A percentile compares a stretch with the other conserved stretches of the same genome.
phyloP scores from a whole-genome alignment of 2,329 filamentous ascomycete species.

The Colletotrichum shisoi region DNA sequence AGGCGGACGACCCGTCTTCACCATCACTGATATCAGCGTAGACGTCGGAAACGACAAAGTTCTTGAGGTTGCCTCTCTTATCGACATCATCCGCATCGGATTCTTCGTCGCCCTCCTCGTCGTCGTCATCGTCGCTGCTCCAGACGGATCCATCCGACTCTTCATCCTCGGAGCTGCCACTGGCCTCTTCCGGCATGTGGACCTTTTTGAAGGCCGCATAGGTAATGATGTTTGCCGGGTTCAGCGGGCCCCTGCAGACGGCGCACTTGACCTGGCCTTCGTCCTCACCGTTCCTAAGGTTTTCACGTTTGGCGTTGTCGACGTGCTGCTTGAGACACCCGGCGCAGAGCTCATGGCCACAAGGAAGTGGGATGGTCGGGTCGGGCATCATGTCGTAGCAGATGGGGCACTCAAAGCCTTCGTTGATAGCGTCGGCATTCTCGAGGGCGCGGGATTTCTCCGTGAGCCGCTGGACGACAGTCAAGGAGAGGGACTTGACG shows the following conservation, averaged over 20 bases:
- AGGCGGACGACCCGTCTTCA: constrained; percentile 44
- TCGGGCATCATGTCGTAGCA: constrained; percentile 80
- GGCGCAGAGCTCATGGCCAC: constrained; percentile 80
- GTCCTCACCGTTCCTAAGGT: constrained; percentile 68
- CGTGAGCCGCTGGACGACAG: constrained; percentile 72
- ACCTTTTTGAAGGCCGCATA: constrained; percentile 76
- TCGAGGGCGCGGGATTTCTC: constrained; percentile 40
- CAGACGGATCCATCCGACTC: constrained; percentile 49
- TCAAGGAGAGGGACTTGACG: constrained; percentile 65
- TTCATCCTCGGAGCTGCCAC: constrained; percentile 43
- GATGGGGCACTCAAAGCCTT: constrained; percentile 78
- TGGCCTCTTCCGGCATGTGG: constrained; percentile 65
- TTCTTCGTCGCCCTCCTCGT: constrained; percentile 46
- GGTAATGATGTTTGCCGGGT: constrained; percentile 75
- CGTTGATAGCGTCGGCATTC: constrained; percentile 48
- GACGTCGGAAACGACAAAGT: constrained; percentile 63
- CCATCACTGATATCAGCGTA: constrained; percentile 46
- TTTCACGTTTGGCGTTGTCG: constrained; percentile 64
- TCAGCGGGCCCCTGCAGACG: constrained; percentile 73
- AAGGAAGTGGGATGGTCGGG: constrained; percentile 80
- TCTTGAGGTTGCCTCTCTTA: constrained; percentile 55
- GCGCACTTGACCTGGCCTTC: constrained; percentile 71
- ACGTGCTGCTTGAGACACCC: constrained; percentile 77
- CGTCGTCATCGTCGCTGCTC: constrained; percentile 47
- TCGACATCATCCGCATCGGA: constrained; percentile 43